Conservation (phyloP, 306 rosid species). For the Neltuma alba region DNA sequence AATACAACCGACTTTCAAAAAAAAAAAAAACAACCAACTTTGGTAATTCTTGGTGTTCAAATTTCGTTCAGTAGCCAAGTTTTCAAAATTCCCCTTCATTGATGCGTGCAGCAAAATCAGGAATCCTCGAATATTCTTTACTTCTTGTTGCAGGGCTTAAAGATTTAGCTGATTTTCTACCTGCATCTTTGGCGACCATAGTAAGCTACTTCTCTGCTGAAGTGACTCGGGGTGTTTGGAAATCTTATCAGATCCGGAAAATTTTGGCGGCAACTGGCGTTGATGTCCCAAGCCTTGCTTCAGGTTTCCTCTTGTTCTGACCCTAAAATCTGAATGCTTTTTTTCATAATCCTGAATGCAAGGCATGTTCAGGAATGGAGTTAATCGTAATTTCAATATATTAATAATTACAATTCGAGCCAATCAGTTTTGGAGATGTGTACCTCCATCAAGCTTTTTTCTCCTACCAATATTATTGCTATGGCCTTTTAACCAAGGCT, state of each 20-base stretch:
- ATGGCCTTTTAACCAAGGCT: not conserved
- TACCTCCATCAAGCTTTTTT: not conserved
- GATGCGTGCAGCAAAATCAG: slow-evolving; percentile 6
- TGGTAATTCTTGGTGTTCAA: not conserved
- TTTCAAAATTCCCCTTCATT: not conserved
- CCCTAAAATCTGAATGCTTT: not conserved
- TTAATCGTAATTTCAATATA: not conserved
- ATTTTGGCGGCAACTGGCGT: slow-evolving; percentile 96
- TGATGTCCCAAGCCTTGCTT: slow-evolving; percentile 86
- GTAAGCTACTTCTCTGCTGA: slow-evolving; percentile 95
- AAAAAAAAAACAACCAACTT: not conserved
- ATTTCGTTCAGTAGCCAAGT: not conserved
- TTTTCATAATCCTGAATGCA: not conserved
- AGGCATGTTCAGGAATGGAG: slow-evolving; percentile 1
- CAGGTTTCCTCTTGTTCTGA: slow-evolving; percentile 49
- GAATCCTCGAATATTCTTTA: not conserved
- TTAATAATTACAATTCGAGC: not conserved
- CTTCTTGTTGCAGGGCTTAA: slow-evolving; percentile 67
- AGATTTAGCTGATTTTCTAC: slow-evolving; percentile 96
- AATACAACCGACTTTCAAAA: not conserved
- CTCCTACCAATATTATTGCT: not conserved
- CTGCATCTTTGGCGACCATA: slow-evolving; percentile 87
- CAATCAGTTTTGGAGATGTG: not conserved
- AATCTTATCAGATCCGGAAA: slow-evolving; percentile 87
- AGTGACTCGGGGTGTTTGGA: slow-evolving; percentile 94